Base-by-base conservation (phyloP, 2,329 filamentous ascomycete genomes). In the Microascus cirrosus region DNA sequence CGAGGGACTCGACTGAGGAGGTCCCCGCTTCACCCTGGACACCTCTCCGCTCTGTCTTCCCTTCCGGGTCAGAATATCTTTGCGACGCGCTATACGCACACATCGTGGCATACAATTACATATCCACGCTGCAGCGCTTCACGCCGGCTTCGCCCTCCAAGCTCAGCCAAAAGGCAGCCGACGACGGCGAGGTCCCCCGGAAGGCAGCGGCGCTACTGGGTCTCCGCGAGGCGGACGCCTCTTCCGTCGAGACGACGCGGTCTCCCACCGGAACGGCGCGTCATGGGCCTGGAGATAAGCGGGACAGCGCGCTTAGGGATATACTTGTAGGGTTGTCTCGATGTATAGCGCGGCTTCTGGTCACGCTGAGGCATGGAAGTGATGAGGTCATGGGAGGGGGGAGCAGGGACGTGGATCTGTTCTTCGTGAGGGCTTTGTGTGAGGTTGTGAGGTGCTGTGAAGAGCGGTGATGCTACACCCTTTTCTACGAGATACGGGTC, bases 81-180 rank as follows among this genome's bases (percentile, higher is more conserved):
- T 82, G 80, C 63, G 79, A 84, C 56, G 78, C 80, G 0, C 67
- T 84, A 6, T 84, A 83, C 63, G 81, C 81, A 0, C 80, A 84
- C 63, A 71, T 84, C 10, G 68, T 84, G 3, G 80, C 78, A 0
- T 83, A 80, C 67, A 84, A 83, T 66, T 84, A 84, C 68, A 70
- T 84, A 54, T 52, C 50, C 57, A 12, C 60, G 42, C 28, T 57
- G 51, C 39, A 65, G 15, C 52, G 51, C 20, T 32, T 24, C 15
- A 4, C 55, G 22, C 25, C 55, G 12, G 5, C 45, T 22, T 22
- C n/a, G n/a, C n/a, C 11, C 6, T 7, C n/a, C 20, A 22, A 20
- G 3, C 2, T 24, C 45, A 55, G 6, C 51, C 42, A 11, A 39
- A 35, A 61, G 64, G 59, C 60, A 51, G 36, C 24, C 8, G 22